These are phyloP conservation scores for Cutaneotrichosporon cyanovorans DNA, from an alignment of 1,284 basidiomycete species.

Conservation along the genomic window DNA sequence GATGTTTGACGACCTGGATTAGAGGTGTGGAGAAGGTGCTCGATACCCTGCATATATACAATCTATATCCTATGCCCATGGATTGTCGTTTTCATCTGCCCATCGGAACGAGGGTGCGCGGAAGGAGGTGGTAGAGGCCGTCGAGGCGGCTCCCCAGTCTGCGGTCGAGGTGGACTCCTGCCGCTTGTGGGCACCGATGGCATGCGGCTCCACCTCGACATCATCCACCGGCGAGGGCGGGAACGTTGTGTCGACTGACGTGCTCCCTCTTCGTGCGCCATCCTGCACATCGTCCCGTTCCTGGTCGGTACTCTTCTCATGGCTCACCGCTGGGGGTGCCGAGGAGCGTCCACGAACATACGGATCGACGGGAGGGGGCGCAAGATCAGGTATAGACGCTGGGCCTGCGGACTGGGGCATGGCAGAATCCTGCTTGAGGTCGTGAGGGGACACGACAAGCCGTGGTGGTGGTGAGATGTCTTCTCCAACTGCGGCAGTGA, in stretches of 20 bases:
- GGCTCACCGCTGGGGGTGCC: too few relatives aligned
- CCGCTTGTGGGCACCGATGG: not conserved
- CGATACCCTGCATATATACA: constrained; percentile 7
- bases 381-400: too few relatives aligned
- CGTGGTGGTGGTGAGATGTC: not conserved
- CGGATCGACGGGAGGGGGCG: too few relatives aligned
- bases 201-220: not conserved
- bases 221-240: too few relatives aligned
- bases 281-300: too few relatives aligned
- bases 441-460: not conserved
- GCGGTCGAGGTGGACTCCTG: not conserved
- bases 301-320: too few relatives aligned
- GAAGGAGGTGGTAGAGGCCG: constrained; percentile 2
- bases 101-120: constrained; percentile 7
- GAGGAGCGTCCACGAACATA: too few relatives aligned
- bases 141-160: not conserved
- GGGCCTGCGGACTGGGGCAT: too few relatives aligned
- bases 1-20: constrained; percentile 43
- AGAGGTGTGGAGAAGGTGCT: constrained; percentile 1
- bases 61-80: constrained; percentile 9
- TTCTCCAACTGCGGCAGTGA: too few relatives aligned
- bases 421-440: too few relatives aligned
- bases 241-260: not conserved
- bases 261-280: too few relatives aligned
- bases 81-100: constrained; percentile 10